Evolutionary conservation across 1,284 basidiomycete species (phyloP).

Genomic region (Cryptococcus jaspeensis): DNA sequence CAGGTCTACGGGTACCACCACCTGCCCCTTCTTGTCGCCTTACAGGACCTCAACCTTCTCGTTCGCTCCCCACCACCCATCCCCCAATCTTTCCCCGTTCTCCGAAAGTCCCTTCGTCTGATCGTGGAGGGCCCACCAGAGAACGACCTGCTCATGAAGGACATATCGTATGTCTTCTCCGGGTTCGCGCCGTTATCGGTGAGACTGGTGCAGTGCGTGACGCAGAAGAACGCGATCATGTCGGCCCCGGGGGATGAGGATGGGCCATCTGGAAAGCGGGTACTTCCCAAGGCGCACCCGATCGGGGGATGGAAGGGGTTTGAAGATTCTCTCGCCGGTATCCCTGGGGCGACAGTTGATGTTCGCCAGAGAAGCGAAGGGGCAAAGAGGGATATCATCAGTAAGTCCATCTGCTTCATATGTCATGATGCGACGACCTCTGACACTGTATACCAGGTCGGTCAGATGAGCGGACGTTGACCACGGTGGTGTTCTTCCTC

Average conservation of each 20-base stretch:
- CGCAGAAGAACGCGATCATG: conserved; percentile 82
- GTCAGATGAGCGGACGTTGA: conserved; percentile 56
- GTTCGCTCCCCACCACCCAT: conserved; percentile 39
- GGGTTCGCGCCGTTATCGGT: conserved; percentile 94
- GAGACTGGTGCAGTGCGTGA: conserved; percentile 86
- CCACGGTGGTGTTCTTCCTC: conserved; percentile 95
- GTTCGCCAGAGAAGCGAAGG: conserved; percentile 56
- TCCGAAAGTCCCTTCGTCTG: conserved; percentile 83
- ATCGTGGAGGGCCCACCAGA: conserved; percentile 74
- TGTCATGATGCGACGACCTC: neutral
- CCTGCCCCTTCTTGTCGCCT: conserved; percentile 77
- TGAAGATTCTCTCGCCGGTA: conserved; percentile 76
- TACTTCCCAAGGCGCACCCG: conserved; percentile 66
- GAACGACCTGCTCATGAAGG: conserved; percentile 69
- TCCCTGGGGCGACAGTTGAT: conserved; percentile 86
- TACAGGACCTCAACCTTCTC: conserved; percentile 69
- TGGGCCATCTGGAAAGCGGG: conserved; percentile 30
- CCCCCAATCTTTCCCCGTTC: conserved; percentile 61
- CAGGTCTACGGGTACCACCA: conserved; percentile 92
- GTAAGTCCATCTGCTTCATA: neutral
- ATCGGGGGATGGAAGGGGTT: conserved; percentile 96
- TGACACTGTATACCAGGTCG: neutral
- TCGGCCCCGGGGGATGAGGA: conserved; percentile 17
- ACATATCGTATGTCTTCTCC: conserved; percentile 93
- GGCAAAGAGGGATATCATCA: conserved; percentile 4